A percentile compares a stretch with the other conserved stretches of the same genome.
These are phyloP conservation scores for Hebeloma cylindrosporum DNA, from an alignment of 768 basidiomycete species.

Conservation along the genomic window DNA sequence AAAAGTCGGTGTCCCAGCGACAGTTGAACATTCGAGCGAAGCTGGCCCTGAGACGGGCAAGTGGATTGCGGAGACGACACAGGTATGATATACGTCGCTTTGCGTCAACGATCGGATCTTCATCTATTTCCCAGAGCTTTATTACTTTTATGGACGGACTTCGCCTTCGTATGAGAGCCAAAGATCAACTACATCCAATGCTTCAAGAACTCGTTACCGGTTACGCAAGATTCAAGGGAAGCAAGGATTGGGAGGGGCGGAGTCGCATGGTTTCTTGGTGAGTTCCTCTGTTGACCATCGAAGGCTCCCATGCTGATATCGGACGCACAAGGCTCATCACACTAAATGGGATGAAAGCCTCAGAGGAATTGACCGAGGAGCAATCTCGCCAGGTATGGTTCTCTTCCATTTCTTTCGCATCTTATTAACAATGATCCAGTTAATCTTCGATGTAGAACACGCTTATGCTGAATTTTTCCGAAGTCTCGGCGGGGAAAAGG, in stretches of 20 bases:
- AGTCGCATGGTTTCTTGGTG: slow-evolving; percentile 93
- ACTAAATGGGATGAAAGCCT: slow-evolving; percentile 95
- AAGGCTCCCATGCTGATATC: not conserved
- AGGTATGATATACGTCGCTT: slow-evolving; percentile 47
- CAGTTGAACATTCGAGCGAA: slow-evolving; percentile 93
- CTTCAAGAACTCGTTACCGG: slow-evolving; percentile 94
- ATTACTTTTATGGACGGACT: slow-evolving; percentile 99
- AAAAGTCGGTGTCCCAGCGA: slow-evolving; percentile 92
- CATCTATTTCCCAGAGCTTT: slow-evolving; percentile 64
- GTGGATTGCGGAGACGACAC: slow-evolving; percentile 97
- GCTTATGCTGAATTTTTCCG: slow-evolving; percentile 94
- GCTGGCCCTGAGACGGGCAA: slow-evolving; percentile 92
- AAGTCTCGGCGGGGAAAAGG: slow-evolving; percentile 55
- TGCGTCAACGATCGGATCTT: not conserved
- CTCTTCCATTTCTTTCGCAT: not conserved
- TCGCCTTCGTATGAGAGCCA: slow-evolving; percentile 89
- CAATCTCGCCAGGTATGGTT: slow-evolving; percentile 84
- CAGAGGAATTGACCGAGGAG: slow-evolving; percentile 94
- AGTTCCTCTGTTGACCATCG: slow-evolving; percentile 23
- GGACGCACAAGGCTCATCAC: slow-evolving; percentile 76
- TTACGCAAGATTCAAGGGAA: slow-evolving; percentile 92
- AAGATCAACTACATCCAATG: slow-evolving; percentile 94
- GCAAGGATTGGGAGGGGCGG: slow-evolving; percentile 95
- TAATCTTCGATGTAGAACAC: slow-evolving; percentile 95
- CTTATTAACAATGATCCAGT: slow-evolving; percentile 39